Conservation (phyloP, 1,284 basidiomycete genomes). For the Pseudozyma flocculosa region DNA sequence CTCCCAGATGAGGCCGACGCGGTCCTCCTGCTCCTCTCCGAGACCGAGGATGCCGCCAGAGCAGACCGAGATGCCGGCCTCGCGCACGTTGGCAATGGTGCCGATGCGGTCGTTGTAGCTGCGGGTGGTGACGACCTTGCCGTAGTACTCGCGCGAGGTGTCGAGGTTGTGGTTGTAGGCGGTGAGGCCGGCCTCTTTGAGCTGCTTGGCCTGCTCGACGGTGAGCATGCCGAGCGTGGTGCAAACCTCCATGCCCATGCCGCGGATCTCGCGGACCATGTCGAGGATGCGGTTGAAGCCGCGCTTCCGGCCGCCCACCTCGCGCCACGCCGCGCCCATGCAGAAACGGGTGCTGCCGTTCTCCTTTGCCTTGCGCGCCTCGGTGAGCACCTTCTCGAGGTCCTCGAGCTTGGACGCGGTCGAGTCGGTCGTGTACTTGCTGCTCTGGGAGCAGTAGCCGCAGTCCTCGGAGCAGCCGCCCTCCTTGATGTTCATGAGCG, state of each 20-base stretch:
- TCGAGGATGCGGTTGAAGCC: constrained; percentile 90
- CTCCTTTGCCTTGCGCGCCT: constrained; percentile 81
- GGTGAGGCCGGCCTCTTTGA: constrained; percentile 93
- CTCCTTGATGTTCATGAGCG: constrained; percentile 97
- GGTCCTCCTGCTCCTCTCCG: constrained; percentile 85
- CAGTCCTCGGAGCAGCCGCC: constrained; percentile 92
- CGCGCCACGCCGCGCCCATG: constrained; percentile 99
- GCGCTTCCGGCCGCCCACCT: constrained; percentile 86
- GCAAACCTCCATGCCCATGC: constrained; percentile 71
- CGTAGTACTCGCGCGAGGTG: constrained; percentile 95
- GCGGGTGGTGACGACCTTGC: constrained; percentile 88
- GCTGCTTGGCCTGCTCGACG: constrained; percentile 77
- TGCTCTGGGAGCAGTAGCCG: constrained; percentile 97
- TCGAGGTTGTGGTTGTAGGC: constrained; percentile 99
- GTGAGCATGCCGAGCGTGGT: constrained; percentile 96
- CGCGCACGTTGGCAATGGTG: constrained; percentile 85
- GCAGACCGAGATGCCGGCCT: constrained; percentile 95
- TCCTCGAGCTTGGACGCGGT: constrained; percentile 86
- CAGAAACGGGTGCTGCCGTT: constrained; percentile 97
- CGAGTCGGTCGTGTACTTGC: constrained; percentile 83
- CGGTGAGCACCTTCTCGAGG: constrained; percentile 78
- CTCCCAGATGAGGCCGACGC: constrained; percentile 92
- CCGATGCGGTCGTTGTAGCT: constrained; percentile 89
- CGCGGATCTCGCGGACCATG: constrained; percentile 74
- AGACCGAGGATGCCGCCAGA: constrained; percentile 94